Evolutionary conservation across 768 basidiomycete genomes (phyloP).

Genomic region (Trametes punicea): DNA sequence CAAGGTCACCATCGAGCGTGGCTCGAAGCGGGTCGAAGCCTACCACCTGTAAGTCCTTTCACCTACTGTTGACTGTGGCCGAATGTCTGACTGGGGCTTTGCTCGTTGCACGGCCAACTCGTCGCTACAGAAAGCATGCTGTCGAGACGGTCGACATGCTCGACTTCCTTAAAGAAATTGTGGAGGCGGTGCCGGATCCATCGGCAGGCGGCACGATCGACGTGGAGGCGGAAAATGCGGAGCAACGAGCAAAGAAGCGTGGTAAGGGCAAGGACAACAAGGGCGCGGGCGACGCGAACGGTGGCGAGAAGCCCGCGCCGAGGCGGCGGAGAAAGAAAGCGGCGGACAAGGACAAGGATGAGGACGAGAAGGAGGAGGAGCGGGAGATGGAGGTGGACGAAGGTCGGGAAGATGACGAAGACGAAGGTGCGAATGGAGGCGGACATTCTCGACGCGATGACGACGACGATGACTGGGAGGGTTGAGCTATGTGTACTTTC

Average conservation of each 20-base stretch:
- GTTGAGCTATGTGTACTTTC: not conserved
- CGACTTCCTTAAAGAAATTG: constrained; percentile 93
- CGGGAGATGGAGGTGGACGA: constrained; percentile 37
- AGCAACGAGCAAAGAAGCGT: constrained; percentile 54
- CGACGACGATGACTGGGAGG: constrained; percentile 43
- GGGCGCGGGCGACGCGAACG: constrained; percentile 33
- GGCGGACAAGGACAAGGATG: constrained; percentile 22
- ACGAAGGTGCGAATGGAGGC: constrained; percentile 39
- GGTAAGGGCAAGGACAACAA: constrained; percentile 47
- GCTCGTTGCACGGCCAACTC: not conserved
- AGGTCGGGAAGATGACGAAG: constrained; percentile 38
- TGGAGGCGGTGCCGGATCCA: constrained; percentile 82
- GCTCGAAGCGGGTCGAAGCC: constrained; percentile 85
- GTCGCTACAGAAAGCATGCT: constrained; percentile 74
- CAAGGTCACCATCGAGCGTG: constrained; percentile 73
- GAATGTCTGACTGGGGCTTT: not conserved
- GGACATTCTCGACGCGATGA: constrained; percentile 36
- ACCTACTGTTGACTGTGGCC: not conserved
- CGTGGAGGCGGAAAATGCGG: constrained; percentile 54
- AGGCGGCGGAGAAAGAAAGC: constrained; percentile 42
- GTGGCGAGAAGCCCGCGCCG: constrained; percentile 35
- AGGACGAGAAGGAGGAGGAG: constrained; percentile 36
- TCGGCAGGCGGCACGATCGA: constrained; percentile 79
- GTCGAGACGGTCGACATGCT: constrained; percentile 84
- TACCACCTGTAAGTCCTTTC: constrained; percentile 79